Evolutionary conservation across 441 rosid genomes (phyloP), one percentile per base, ranked within the genome.

Genomic region (Metrosideros polymorpha): DNA sequence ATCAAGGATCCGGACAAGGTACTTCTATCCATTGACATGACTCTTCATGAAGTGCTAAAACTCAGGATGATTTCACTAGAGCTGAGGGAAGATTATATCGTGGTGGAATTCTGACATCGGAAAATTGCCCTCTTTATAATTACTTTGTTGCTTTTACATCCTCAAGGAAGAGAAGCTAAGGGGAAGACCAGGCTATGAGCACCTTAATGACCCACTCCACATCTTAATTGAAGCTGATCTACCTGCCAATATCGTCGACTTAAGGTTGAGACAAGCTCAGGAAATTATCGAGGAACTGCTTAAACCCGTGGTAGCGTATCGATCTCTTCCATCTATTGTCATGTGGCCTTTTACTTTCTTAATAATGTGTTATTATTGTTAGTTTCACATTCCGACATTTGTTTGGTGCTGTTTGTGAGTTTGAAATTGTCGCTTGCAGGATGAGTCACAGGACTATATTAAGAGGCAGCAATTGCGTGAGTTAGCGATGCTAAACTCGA

Each of bases 1-100:
- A 97, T 97, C 86, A 97, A 97, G 89, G 99, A 97, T 90, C 99
- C 97, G 19, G 98, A 96, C 89, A 96, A 95, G 93, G 99, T 95
- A 90, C 76, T 89, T 47, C 66, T 71, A 71, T 71, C 82, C 47
- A 49, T 39, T 57, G 22, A 27, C 43, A 57, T 86, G 84, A 50
- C 82, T 35, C 56, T 82, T 63, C 79, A 1, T 71, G n/a, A 35
- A 71, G 79, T 71, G 79, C 47, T 71, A 71, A 71, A 35, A 42
- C n/a, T 24, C 47, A 22, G 17, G 15, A 71, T 22, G 79, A 35
- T 71, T 71, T 71, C 79, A 71, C 79, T 71, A 71, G 79, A 71
- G 79, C 47, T 35, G 79, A 71, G 39, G 47, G 25, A 71, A 39
- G 47, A 71, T 71, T 71, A 35, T 10, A 71, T 71, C 9, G 6